Evolutionary conservation across 179 eudicot genomes (phyloP).

Genomic region (Patellifolia procumbens): DNA sequence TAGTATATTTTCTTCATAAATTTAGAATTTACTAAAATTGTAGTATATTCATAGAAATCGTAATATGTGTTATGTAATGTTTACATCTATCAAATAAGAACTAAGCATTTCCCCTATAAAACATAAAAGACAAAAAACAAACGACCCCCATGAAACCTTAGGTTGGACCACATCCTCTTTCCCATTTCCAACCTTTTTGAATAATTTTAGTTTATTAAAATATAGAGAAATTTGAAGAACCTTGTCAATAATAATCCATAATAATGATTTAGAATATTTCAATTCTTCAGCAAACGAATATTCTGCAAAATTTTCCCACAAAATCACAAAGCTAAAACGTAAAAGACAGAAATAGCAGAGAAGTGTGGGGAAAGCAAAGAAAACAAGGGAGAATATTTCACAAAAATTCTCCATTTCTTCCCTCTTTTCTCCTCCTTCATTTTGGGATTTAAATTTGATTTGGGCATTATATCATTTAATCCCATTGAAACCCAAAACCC

Average conservation of each 20-base stretch:
- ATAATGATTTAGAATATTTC: neutral
- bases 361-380: constrained; percentile 27
- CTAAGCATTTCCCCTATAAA: neutral
- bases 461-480: constrained; percentile 6
- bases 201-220: neutral
- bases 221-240: neutral
- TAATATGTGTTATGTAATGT: too few species aligned
- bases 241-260: neutral
- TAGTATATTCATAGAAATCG: too few species aligned
- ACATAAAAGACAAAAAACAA: neutral
- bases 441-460: constrained; percentile 7
- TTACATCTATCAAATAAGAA: too few species aligned
- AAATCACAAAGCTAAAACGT: constrained; percentile 3
- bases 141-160: neutral
- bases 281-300: constrained; percentile 12
- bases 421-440: neutral
- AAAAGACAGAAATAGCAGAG: constrained; percentile 14
- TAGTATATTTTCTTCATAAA: too few species aligned
- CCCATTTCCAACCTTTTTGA: neutral
- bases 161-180: neutral
- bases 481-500: constrained; percentile 15
- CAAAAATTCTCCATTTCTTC: constrained; percentile 8
- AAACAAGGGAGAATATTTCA: constrained; percentile 13
- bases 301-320: neutral
- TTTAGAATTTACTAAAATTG: too few species aligned